Conservation (phyloP, 345 rosid genomes). For the Dipteronia sinensis region DNA sequence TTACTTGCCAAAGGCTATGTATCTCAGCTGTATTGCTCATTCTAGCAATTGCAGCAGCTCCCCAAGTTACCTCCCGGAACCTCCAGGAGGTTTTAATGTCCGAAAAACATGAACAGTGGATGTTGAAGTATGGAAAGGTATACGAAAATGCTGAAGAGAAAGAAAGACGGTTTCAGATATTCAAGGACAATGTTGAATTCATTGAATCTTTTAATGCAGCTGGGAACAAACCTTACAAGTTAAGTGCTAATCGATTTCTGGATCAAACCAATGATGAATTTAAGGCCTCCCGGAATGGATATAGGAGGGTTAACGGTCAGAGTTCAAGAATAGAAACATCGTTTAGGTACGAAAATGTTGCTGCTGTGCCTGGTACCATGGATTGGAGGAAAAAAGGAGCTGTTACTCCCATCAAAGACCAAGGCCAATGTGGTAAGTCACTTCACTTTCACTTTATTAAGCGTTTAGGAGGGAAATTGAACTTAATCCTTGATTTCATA, state of each 20-base stretch:
- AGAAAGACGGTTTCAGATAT: constrained; percentile 28
- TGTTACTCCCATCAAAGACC: constrained; percentile 46
- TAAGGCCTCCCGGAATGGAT: constrained; percentile 38
- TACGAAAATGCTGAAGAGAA: constrained; percentile 27
- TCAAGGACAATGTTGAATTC: constrained; percentile 25
- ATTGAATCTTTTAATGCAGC: constrained; percentile 32
- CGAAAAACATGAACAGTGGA: constrained; percentile 40
- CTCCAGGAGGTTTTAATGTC: constrained; percentile 21
- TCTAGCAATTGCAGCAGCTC: not conserved
- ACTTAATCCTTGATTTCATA: no score
- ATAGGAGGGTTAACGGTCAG: constrained; percentile 25
- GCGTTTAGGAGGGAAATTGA: no score
- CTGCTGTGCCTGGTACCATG: constrained; percentile 32
- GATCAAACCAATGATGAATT: constrained; percentile 56
- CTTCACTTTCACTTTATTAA: no score
- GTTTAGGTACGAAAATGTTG: constrained; percentile 42
- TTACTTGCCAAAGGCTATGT: not conserved
- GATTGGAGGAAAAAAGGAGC: constrained; percentile 60
- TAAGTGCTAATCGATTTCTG: constrained; percentile 43
- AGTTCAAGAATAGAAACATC: constrained; percentile 2
- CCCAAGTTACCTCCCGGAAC: constrained; percentile 18
- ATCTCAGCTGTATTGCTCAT: constrained; percentile 9
- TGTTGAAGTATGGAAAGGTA: constrained; percentile 24
- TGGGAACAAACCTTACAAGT: constrained; percentile 36
- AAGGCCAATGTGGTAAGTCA: constrained; percentile 44